phyloP scores from a whole-genome alignment of 441 rosid genomes.

The Breynia disticha region DNA sequence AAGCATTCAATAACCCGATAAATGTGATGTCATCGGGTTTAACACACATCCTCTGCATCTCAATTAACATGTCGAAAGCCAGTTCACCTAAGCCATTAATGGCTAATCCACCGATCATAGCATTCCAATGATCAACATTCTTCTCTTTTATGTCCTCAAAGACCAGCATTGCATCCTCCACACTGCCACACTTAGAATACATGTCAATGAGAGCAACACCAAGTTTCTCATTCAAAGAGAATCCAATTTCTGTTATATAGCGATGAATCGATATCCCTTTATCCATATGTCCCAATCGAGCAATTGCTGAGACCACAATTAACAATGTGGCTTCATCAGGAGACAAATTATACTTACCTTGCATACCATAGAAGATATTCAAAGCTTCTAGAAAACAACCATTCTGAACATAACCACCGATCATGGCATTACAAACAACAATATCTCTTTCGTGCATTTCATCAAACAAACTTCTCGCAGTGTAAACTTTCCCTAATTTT shows the following conservation, averaged over 20 bases:
- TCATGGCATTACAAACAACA: conserved; percentile 44
- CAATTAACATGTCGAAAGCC: conserved; percentile 36
- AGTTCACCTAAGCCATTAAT: conserved; percentile 46
- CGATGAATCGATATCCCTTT: conserved; percentile 32
- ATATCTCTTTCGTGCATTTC: conserved; percentile 39
- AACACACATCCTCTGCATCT: conserved; percentile 35
- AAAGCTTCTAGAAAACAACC: conserved; percentile 40
- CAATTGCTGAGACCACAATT: conserved; percentile 31
- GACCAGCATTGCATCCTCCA: conserved; percentile 34
- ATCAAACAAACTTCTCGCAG: conserved; percentile 28
- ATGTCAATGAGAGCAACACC: conserved; percentile 55
- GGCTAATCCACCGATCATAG: conserved; percentile 64
- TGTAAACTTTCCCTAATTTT: conserved; percentile 22
- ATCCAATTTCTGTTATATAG: conserved; percentile 16
- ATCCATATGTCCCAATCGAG: conserved; percentile 26
- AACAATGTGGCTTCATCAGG: conserved; percentile 34
- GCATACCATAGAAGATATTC: conserved; percentile 39
- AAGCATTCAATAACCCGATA: conserved; percentile 49
- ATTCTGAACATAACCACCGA: conserved; percentile 50
- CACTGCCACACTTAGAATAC: conserved; percentile 60
- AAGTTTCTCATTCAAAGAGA: conserved; percentile 34
- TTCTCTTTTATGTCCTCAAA: conserved; percentile 40
- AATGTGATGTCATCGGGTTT: conserved; percentile 54
- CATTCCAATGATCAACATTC: conserved; percentile 59
- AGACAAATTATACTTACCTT: conserved; percentile 11